Base-by-base conservation (phyloP, 2,329 filamentous ascomycete species). In the Rutstroemia sp. region DNA sequence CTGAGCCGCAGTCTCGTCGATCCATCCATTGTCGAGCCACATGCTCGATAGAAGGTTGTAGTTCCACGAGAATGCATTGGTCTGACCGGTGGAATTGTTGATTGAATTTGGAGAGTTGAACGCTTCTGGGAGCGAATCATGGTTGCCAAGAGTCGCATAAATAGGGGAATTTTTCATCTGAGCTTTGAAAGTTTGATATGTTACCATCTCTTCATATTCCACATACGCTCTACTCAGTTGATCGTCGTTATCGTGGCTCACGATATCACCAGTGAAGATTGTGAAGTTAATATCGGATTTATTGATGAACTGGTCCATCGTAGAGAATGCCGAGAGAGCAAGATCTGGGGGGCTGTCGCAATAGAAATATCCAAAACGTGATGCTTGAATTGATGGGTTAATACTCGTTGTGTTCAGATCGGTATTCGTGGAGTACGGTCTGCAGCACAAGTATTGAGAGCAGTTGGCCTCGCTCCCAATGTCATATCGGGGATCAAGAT, bases 191-290 rank as follows among this genome's bases (percentile, higher is more conserved):
- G 62, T 60, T 19, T 60, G 58, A 48, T 65, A 69, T 0, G 63
- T 64, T 3, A 65, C 49, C 23, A 58, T 61, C 49, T 69, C 67
- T 39, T 67, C 63, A 50, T 67, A 68, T 9, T 65, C 60, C 4
- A 69, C 63, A 37, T 69, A 69, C 5, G 58, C 65, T 45, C 52
- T 57, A 16, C 63, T 65, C 7, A 69, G 52, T 41, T 63, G 52
- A 42, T 68, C 65, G 25, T 66, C 46, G 12, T 53, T 51, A 18
- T 61, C 67, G 38, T 70, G 67, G 51, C 62, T 65, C 18, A 70
- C 67, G 18, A 69, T 64, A 56, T 70, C 67, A 34, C 67, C 67
- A 18, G 67, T 69, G 52, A 66, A 69, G 10, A 69, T 66, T 14
- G 63, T 60, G 44, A 68, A 69, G n/a, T 58, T 57, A 21, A 69